These are phyloP conservation scores for Sistotremastrum niveocremeum DNA, from an alignment of 768 basidiomycete genomes.

Conservation along the genomic window DNA sequence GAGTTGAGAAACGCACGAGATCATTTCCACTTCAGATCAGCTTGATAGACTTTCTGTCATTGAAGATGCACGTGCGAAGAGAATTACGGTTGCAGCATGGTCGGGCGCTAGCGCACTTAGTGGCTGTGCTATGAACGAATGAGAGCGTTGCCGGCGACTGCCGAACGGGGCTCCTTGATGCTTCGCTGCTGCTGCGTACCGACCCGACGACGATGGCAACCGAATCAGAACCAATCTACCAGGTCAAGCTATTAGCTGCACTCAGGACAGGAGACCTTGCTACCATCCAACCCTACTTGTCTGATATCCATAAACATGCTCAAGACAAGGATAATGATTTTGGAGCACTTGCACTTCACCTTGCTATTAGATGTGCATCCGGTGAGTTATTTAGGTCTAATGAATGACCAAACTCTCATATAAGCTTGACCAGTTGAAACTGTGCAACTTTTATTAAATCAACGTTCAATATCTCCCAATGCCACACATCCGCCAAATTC, in stretches of 20 bases:
- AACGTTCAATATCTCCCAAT: constrained; percentile 70
- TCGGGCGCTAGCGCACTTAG: no score
- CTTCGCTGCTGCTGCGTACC: no score
- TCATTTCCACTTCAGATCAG: no score
- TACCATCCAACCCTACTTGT: constrained; percentile 68
- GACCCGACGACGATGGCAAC: no score
- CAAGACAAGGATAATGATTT: constrained; percentile 40
- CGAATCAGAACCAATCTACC: constrained; percentile 22
- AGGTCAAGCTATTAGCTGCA: constrained; percentile 28
- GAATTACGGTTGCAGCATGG: no score
- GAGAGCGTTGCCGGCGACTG: no score
- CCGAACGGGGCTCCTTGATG: no score
- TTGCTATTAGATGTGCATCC: constrained; percentile 71
- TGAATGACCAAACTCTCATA: constrained; percentile 1
- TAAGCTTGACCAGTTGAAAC: constrained; percentile 39
- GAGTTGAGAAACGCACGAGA: no score
- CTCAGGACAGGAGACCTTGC: constrained; percentile 52
- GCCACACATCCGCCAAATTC: constrained; percentile 60
- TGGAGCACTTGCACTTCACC: constrained; percentile 63
- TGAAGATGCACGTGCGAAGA: no score
- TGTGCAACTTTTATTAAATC: constrained; percentile 49
- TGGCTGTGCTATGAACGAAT: no score
- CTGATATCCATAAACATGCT: constrained; percentile 49
- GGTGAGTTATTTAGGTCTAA: constrained; percentile 29
- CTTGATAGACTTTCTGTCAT: no score